Conservation (phyloP, 1,284 basidiomycete species). For the Pterula multifida region DNA sequence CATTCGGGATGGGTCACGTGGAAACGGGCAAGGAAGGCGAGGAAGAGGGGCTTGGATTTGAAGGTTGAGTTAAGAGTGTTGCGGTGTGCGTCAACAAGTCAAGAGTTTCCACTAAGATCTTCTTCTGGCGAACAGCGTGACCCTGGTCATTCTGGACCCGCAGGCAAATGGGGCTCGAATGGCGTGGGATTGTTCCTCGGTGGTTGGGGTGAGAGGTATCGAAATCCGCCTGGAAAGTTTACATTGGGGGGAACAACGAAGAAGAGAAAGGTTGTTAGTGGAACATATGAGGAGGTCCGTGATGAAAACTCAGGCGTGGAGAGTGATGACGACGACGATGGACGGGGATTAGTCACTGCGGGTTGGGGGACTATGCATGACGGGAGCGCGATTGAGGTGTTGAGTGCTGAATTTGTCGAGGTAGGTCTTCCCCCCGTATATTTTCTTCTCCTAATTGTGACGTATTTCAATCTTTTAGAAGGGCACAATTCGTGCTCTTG, state of each 20-base stretch:
- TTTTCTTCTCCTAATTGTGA: background rate
- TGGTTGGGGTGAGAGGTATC: conserved; percentile 31
- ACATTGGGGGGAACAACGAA: conserved; percentile 7
- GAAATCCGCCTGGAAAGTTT: conserved; percentile 3
- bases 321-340: conserved; percentile 31
- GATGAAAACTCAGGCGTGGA: conserved; percentile 16
- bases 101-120: conserved; percentile 18
- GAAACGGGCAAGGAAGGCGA: conserved; percentile 39
- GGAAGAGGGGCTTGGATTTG: conserved; percentile 40
- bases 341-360: conserved; percentile 46
- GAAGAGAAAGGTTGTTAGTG: conserved; percentile 12
- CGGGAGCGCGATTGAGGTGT: conserved; percentile 60
- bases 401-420: conserved; percentile 47
- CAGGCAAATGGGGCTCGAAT: background rate
- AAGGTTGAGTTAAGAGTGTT: conserved; percentile 38
- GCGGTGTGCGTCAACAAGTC: conserved; percentile 28
- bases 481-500: conserved; percentile 20
- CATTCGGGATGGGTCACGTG: conserved; percentile 56
- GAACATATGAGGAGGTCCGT: conserved; percentile 9
- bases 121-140: conserved; percentile 9
- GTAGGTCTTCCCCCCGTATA: conserved; percentile 22
- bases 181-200: conserved; percentile 18
- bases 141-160: conserved; percentile 13
- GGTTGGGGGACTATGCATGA: conserved; percentile 68
- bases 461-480: background rate